Evolutionary conservation across 2,329 filamentous ascomycete species (phyloP), one percentile per base, ranked within the genome.

Genomic region (Aspergillus viridinutans): DNA sequence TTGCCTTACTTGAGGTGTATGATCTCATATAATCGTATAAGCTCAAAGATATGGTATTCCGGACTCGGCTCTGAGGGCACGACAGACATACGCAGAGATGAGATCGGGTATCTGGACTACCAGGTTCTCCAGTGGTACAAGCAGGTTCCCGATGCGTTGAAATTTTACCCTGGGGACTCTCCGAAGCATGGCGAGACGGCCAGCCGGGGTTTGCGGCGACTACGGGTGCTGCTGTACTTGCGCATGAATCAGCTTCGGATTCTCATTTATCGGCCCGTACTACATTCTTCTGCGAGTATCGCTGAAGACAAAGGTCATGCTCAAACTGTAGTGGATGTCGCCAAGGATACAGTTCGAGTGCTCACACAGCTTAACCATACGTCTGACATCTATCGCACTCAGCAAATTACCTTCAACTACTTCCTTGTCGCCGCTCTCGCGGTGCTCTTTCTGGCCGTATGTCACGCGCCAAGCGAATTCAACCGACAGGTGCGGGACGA

Each of bases 221-320:
- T 95, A 12, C 88, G 90, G 58, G 87, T 97, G 49, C 86, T 94
- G 71, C 87, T 94, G 20, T 94, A 95, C 69, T 78, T 97, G 17
- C 85, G 92, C 42, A 85, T 91, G 45, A 97, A 96, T 66, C 92
- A 96, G 76, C 90, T 96, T 76, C 88, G 92, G 4, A 94, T 92
- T 57, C 86, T 91, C 70, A 89, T 97, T 28, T 92, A 95, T 72
- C 90, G 91, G 0, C 92, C 92, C 0, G 87, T 96, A 2, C 78
- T 97, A 8, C 90, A 96, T 72, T 93, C 89, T 20, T 86, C 90
- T 3, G 89, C 85, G 12, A 92, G 87, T 65, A 97, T 97, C 66
- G 85, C 89, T 75, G 84, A 88, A 56, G 88, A 96, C 68, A 81
- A 87, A 52, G 75, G 79, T 4, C 86, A 90, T 60, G 92, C 92